phyloP scores from a whole-genome alignment of 352 stramenopile species.

The Albugo laibachii region DNA sequence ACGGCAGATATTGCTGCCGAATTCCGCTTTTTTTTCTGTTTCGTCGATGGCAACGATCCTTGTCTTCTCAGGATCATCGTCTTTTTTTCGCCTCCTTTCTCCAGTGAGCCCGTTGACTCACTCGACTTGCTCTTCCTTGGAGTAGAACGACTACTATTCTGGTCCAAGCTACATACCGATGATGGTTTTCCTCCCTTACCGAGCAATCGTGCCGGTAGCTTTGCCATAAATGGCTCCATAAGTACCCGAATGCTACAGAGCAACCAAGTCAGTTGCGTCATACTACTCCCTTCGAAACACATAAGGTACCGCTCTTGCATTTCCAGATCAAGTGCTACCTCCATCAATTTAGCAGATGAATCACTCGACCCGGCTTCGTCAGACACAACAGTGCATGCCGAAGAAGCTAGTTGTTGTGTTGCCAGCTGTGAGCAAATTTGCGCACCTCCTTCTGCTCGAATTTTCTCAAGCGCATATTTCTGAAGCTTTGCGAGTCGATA shows the following conservation, averaged over 20 bases:
- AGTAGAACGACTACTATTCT: conserved; percentile 2
- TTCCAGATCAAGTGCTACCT: neutral
- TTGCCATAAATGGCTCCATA: conserved; percentile 58
- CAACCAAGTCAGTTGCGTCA: neutral
- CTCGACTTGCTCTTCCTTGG: neutral
- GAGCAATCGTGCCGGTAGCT: conserved; percentile 42
- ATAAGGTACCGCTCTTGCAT: neutral
- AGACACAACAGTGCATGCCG: too few species aligned
- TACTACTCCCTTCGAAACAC: neutral
- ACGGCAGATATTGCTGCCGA: too few species aligned
- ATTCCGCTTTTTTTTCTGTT: conserved; percentile 19
- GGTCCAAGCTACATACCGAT: conserved; percentile 1
- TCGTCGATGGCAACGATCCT: conserved; percentile 3
- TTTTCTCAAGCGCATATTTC: conserved; percentile 45
- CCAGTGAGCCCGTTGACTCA: conserved; percentile 1
- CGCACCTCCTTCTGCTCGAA: conserved; percentile 40
- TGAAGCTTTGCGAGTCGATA: conserved; percentile 73
- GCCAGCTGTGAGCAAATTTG: conserved; percentile 30
- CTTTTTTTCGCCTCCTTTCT: conserved; percentile 1
- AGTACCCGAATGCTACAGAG: conserved; percentile 33
- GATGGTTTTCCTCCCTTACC: conserved; percentile 10
- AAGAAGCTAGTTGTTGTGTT: neutral
- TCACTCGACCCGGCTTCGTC: too few species aligned
- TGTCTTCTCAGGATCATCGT: neutral
- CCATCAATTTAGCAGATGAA: conserved; percentile 23